A percentile compares a stretch with the other conserved stretches of the same genome.
These are phyloP conservation scores for Byssoonygena ceratinophila DNA, from an alignment of 2,329 filamentous ascomycete species.

Conservation along the genomic window DNA sequence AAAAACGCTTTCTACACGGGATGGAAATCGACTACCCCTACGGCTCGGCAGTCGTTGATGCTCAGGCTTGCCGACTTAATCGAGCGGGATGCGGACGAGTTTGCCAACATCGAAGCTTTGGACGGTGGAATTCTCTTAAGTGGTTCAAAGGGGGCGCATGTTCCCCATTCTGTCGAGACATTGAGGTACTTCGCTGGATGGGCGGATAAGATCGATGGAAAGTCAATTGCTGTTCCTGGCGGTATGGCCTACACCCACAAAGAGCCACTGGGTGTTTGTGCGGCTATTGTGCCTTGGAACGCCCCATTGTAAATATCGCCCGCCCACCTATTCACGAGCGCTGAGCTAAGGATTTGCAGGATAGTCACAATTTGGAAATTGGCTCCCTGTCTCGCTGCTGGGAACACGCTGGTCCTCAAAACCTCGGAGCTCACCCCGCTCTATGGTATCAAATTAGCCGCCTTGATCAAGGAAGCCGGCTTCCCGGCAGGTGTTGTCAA, in stretches of 20 bases:
- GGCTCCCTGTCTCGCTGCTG: constrained; percentile 37
- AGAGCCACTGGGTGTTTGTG: constrained; percentile 25
- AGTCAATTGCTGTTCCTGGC: constrained; percentile 20
- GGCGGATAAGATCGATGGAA: constrained; percentile 24
- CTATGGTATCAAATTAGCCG: constrained; percentile 28
- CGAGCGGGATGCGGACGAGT: constrained; percentile 22
- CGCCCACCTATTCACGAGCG: background rate
- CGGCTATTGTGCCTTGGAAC: constrained; percentile 26
- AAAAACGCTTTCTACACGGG: constrained; percentile 17
- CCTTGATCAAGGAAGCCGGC: constrained; percentile 33
- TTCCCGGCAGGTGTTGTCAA: constrained; percentile 39
- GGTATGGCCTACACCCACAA: constrained; percentile 21
- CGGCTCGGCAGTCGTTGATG: constrained; percentile 18
- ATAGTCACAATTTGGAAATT: constrained; percentile 25
- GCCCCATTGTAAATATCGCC: constrained; percentile 20
- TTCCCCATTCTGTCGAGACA: constrained; percentile 20
- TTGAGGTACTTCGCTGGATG: constrained; percentile 26
- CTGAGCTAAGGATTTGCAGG: background rate
- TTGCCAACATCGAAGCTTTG: constrained; percentile 22
- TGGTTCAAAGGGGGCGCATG: constrained; percentile 19
- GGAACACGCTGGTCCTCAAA: constrained; percentile 39
- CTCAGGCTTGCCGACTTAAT: constrained; percentile 23
- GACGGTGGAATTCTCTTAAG: constrained; percentile 22
- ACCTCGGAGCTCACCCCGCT: constrained; percentile 38
- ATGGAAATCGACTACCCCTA: constrained; percentile 21